Conservation (phyloP, 805 yeast genomes). For the Myxozyma udenii region DNA sequence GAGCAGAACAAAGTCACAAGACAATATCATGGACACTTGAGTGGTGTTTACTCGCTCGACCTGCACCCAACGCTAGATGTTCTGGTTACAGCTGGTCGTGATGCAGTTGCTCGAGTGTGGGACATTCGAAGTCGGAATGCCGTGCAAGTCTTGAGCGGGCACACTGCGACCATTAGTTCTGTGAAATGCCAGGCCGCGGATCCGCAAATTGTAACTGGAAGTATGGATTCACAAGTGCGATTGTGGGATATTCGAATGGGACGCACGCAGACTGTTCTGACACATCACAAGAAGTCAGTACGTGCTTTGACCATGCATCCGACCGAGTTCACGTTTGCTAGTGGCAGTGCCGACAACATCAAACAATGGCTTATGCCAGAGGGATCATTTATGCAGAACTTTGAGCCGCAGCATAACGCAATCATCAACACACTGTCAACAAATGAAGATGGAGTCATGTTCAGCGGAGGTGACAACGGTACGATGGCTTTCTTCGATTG, state of each 20-base stretch:
- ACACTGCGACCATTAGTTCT: constrained; percentile 67
- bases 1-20: constrained; percentile 78
- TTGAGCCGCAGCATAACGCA: constrained; percentile 44
- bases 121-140: constrained; percentile 79
- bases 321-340: constrained; percentile 65
- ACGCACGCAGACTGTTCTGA: constrained; percentile 62
- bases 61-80: constrained; percentile 85
- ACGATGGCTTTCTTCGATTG: constrained; percentile 74
- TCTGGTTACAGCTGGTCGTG: constrained; percentile 84
- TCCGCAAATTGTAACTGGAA: constrained; percentile 81
- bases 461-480: constrained; percentile 85
- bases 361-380: constrained; percentile 81
- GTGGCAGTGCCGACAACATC: constrained; percentile 78
- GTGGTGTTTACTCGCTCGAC: constrained; percentile 80
- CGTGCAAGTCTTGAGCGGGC: constrained; percentile 78
- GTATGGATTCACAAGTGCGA: constrained; percentile 79
- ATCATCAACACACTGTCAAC: constrained; percentile 68
- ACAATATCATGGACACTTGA: constrained; percentile 90
- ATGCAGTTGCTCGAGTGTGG: constrained; percentile 85
- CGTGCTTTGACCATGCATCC: constrained; percentile 71
- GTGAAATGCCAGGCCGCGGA: constrained; percentile 67
- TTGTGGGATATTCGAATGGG: constrained; percentile 91
- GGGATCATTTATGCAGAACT: constrained; percentile 66
- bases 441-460: constrained; percentile 62
- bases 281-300: constrained; percentile 82